Conservation (phyloP, 768 basidiomycete species). For the Rhodotorula sphaerocarpa region DNA sequence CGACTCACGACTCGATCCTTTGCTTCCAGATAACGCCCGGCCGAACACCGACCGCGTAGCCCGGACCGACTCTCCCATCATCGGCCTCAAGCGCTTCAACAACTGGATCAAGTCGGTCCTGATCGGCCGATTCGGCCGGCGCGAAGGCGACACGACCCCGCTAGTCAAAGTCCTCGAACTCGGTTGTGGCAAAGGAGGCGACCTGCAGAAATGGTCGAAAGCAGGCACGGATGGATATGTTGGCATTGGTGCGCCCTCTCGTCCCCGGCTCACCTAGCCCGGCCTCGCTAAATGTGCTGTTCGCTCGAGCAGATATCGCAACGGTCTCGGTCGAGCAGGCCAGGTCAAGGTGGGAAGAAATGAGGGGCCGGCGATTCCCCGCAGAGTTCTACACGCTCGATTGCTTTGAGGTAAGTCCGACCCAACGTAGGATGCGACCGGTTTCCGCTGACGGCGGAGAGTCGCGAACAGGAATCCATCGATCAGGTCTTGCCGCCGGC, state of each 20-base stretch:
- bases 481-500: constrained; percentile 54
- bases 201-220: constrained; percentile 89
- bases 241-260: constrained; percentile 59
- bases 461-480: constrained; percentile 51
- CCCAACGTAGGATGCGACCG: not conserved
- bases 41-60: constrained; percentile 82
- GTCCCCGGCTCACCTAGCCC: too few species aligned
- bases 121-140: constrained; percentile 62
- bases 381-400: constrained; percentile 79
- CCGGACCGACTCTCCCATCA: constrained; percentile 82
- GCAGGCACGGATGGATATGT: constrained; percentile 70
- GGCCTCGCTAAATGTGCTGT: too few species aligned
- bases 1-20: not conserved
- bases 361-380: constrained; percentile 54
- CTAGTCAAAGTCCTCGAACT: constrained; percentile 66
- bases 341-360: constrained; percentile 56
- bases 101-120: constrained; percentile 99
- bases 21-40: constrained; percentile 63
- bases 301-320: constrained; percentile 71
- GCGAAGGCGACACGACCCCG: constrained; percentile 37
- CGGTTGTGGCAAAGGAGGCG: constrained; percentile 98
- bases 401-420: constrained; percentile 58
- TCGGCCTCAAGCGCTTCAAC: constrained; percentile 94
- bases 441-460: not conserved
- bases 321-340: constrained; percentile 81